Evolutionary conservation across 352 stramenopile species (phyloP).

Genomic region (Plasmopara viticola): DNA sequence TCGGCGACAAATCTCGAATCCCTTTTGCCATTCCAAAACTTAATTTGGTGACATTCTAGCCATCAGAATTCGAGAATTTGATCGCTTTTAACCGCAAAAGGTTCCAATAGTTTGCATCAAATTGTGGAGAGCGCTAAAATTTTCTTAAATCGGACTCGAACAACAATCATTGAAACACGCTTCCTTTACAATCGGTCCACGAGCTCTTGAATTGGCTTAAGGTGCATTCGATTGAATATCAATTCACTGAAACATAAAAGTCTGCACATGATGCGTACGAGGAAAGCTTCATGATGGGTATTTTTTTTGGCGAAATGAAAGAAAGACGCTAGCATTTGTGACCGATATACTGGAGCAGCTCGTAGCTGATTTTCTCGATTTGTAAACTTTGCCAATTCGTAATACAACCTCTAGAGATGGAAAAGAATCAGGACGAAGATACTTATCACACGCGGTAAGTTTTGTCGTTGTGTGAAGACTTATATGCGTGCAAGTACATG

Average conservation of each 20-base stretch:
- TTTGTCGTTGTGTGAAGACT: conserved; percentile 33
- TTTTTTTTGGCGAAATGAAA: conserved; percentile 37
- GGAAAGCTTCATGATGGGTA: conserved; percentile 41
- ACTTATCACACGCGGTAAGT: conserved; percentile 29
- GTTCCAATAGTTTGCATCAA: conserved; percentile 29
- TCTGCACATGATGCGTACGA: too few species aligned
- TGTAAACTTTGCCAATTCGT: not conserved
- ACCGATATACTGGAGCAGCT: conserved; percentile 46
- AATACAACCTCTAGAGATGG: not conserved
- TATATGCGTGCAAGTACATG: conserved; percentile 13
- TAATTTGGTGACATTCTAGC: conserved; percentile 28
- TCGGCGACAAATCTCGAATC: conserved; percentile 40
- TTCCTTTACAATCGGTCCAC: conserved; percentile 48
- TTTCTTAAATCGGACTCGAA: conserved; percentile 61
- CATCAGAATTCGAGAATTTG: conserved; percentile 12
- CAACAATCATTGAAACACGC: conserved; percentile 44
- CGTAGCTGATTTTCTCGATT: not conserved
- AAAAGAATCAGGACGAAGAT: not conserved
- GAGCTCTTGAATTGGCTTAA: conserved; percentile 47
- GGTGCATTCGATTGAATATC: conserved; percentile 49
- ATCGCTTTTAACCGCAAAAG: conserved; percentile 16
- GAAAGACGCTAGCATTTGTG: conserved; percentile 36
- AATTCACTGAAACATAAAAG: too few species aligned
- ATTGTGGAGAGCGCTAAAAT: conserved; percentile 20
- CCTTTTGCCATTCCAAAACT: conserved; percentile 44